A percentile compares a stretch with the other conserved stretches of the same genome.
These are phyloP conservation scores for Apophysomyces variabilis DNA, from an alignment of 371 early-diverging fungal genomes.

Conservation along the genomic window DNA sequence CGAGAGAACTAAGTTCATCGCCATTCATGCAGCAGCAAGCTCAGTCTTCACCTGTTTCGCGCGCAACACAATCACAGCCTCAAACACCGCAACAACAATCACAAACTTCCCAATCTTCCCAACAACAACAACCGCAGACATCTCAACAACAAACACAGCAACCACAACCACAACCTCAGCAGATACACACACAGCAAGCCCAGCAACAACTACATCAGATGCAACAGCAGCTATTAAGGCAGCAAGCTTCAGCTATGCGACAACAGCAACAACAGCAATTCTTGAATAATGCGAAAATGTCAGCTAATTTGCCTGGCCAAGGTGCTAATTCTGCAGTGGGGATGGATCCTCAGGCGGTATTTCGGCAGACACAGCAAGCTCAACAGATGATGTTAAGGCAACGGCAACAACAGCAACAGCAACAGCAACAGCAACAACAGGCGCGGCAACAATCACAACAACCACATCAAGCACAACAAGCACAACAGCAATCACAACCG, in stretches of 20 bases:
- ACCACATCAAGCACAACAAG: constrained; percentile 14
- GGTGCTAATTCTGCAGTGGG: constrained; percentile 18
- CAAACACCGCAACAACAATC: constrained; percentile 15
- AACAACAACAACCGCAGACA: constrained; percentile 20
- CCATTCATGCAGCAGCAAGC: constrained; percentile 13
- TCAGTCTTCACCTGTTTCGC: constrained; percentile 19
- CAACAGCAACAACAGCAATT: constrained; percentile 20
- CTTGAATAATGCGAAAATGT: constrained; percentile 11
- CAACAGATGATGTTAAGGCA: constrained; percentile 16
- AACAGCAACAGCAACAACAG: constrained; percentile 21
- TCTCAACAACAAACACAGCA: constrained; percentile 19
- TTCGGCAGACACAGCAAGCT: constrained; percentile 33
- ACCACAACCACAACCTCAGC: constrained; percentile 16
- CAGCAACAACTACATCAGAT: constrained; percentile 16
- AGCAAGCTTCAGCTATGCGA: constrained; percentile 27
- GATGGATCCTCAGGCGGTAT: constrained; percentile 29
- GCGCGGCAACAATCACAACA: constrained; percentile 8
- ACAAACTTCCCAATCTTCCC: constrained; percentile 14
- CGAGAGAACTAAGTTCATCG: constrained; percentile 21
- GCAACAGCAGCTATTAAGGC: constrained; percentile 27
- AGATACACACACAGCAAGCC: constrained; percentile 16
- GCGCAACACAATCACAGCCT: constrained; percentile 13
- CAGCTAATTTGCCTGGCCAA: constrained; percentile 8
- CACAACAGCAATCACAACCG: constrained; percentile 19
- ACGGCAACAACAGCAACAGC: constrained; percentile 22